Base-by-base conservation (phyloP, 345 rosid species). In the Hirschfeldia incana region DNA sequence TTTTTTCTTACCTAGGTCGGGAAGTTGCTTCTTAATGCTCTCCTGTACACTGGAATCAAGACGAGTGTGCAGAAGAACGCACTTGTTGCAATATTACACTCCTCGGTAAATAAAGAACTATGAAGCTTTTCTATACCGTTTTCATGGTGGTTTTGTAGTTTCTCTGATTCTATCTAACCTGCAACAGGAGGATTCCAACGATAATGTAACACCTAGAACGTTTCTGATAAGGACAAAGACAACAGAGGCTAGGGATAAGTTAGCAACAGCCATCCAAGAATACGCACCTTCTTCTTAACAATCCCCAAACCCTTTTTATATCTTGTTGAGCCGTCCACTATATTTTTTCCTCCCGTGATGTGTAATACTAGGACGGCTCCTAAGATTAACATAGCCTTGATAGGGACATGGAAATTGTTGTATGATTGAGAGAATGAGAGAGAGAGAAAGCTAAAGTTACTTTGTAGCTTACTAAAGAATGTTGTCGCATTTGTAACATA, bases 41-140 rank as follows among this genome's bases (percentile, higher is more conserved):
- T 91, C 84, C 70, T 95, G 65, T 95, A 95, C 74, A 85, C 89
- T 57, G 97, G 98, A 84, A 91, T 95, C 84, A 91, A 89, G 88
- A 95, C 94, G 17, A 89, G 60, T 85, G 33, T 79, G 13, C 94
- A 87, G 46, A 93, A 90, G 89, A 93, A 88, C 83, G 88, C 99
- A n/a, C 42, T 93, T 7, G 97, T 90, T 67, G 96, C 91, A 7
- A 90, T 95, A 88, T 93, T 95, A 28, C 99, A 93, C 73, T 87
- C 96, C 75, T 81, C 85, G 90, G 98, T 95, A 91, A 86, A 58
- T 1, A 76, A 61, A 77, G 6, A 39, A 42, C 10, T 17, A 51
- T 15, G 8, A 27, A 76, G 60, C 49, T 51, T 27, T 73, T 9
- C 17, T 53, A 51, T 16, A 21, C 49, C 12, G 13, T 63, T 46